These are phyloP conservation scores for Trichoderma erinaceum DNA, from an alignment of 495 filamentous ascomycete genomes.

Conservation along the genomic window DNA sequence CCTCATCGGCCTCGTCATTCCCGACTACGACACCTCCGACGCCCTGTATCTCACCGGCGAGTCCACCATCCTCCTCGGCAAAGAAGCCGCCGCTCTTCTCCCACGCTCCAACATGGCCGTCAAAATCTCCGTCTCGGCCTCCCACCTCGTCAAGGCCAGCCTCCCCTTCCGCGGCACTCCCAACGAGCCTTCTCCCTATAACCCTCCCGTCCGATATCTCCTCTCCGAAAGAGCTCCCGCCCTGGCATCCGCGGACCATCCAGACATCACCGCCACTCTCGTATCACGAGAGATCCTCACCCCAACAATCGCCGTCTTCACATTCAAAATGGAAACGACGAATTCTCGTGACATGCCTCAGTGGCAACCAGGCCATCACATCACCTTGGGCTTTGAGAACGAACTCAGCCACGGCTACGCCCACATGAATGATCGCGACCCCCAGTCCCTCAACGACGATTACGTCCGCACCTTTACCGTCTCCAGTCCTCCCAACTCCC, in stretches of 20 bases:
- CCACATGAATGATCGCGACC: constrained; percentile 78
- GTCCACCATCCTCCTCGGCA: constrained; percentile 57
- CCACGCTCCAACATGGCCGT: constrained; percentile 67
- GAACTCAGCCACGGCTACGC: constrained; percentile 65
- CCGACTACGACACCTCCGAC: constrained; percentile 64
- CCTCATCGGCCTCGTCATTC: constrained; percentile 56
- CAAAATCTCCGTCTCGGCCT: constrained; percentile 53
- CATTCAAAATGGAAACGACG: constrained; percentile 44
- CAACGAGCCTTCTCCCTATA: constrained; percentile 64
- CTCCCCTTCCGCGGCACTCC: constrained; percentile 59
- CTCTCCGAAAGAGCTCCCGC: constrained; percentile 24
- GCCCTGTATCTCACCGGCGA: constrained; percentile 63
- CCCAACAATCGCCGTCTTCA: constrained; percentile 56
- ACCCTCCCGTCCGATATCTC: constrained; percentile 35
- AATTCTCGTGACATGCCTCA: constrained; percentile 24
- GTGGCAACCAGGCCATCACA: constrained; percentile 68
- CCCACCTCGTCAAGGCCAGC: constrained; percentile 54
- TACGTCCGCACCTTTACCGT: constrained; percentile 77
- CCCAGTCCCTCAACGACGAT: constrained; percentile 72
- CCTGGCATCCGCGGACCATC: constrained; percentile 4
- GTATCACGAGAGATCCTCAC: constrained; percentile 51
- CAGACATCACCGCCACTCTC: constrained; percentile 40
- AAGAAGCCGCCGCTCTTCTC: constrained; percentile 52
- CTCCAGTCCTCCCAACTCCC: constrained; percentile 44
- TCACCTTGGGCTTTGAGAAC: constrained; percentile 61